A percentile compares a stretch with the other conserved stretches of the same genome.
Evolutionary conservation across 2,329 filamentous ascomycete species (phyloP).

Genomic region (Colletotrichum musae): DNA sequence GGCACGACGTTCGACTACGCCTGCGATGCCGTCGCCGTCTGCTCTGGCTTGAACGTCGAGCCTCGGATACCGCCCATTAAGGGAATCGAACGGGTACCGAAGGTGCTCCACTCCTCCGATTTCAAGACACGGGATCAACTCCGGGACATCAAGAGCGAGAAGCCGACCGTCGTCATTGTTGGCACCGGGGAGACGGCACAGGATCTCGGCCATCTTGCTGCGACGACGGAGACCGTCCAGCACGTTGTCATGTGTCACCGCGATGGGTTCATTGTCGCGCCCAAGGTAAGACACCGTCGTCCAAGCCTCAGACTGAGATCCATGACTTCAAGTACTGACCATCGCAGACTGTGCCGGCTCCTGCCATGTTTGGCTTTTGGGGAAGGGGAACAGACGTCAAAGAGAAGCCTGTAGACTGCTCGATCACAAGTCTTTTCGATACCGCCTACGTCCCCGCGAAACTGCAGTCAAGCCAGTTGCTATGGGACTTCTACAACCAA

Average conservation of each 20-base stretch:
- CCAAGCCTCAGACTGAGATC: background rate
- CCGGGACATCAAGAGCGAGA: slow-evolving; percentile 49
- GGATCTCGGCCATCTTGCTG: slow-evolving; percentile 60
- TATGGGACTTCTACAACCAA: slow-evolving; percentile 58
- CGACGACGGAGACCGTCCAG: slow-evolving; percentile 57
- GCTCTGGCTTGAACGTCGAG: slow-evolving; percentile 59
- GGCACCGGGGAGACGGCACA: slow-evolving; percentile 63
- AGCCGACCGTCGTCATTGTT: slow-evolving; percentile 57
- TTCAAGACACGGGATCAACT: slow-evolving; percentile 60
- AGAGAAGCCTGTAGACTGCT: slow-evolving; percentile 61
- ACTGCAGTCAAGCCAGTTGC: slow-evolving; percentile 56
- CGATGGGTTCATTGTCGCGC: slow-evolving; percentile 61
- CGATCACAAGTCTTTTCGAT: slow-evolving; percentile 64
- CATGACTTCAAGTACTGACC: background rate
- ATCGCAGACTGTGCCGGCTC: slow-evolving; percentile 29
- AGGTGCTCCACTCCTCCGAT: slow-evolving; percentile 59
- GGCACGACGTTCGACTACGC: slow-evolving; percentile 26
- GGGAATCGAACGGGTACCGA: slow-evolving; percentile 55
- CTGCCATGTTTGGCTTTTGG: slow-evolving; percentile 37
- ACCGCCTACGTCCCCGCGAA: slow-evolving; percentile 64
- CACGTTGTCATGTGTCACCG: slow-evolving; percentile 61
- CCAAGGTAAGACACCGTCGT: slow-evolving; percentile 52
- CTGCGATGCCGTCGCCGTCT: slow-evolving; percentile 63
- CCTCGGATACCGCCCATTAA: slow-evolving; percentile 56
- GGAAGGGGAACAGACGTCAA: slow-evolving; percentile 13